Base-by-base conservation (phyloP, 2,329 filamentous ascomycete species). In the Microsporum canis region DNA sequence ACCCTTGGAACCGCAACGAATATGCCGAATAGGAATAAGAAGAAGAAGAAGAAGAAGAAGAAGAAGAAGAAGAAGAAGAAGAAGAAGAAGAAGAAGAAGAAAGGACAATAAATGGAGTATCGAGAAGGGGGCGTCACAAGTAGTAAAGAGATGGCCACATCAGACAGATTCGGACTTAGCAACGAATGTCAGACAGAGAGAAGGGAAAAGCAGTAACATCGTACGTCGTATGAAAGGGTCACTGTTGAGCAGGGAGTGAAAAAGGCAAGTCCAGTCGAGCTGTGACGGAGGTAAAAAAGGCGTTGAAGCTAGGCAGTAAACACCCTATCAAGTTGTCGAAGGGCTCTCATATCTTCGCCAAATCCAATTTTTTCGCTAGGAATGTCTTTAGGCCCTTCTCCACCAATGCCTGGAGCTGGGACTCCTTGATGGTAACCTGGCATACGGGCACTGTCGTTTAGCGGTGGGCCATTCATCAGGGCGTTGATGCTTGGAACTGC, bases 321-420 rank as follows among this genome's bases (percentile, higher is more conserved):
- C 1, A 78, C 79, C 27, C 77, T 73, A 71, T 89, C 84, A 57
- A 89, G 75, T 69, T 88, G 84, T 64, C 84, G 79, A 53, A 89
- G 71, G 1, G 85, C 85, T 65, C 85, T 78, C 63, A 80, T 80
- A 65, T 89, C 87, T 70, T 88, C 86, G 39, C 74, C 77, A 57
- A 82, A 83, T 3, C 78, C 80, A 31, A 83, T 72, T 65, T 82
- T 83, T 63, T 82, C 79, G 58, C 77, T 80, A 5, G 80, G 80
- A 57, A 83, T 82, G 67, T 83, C 81, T 60, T 79, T 77, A 5
- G 80, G 77, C 36, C 76, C 77, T 27, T 70, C 66, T 53, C 57
- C 62, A 23, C 7, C 17, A 8, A 38, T 27, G 14, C 36, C 41
- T 36, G 45, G 33, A 27, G 47, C 34, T 23, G 55, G 34, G 5